A percentile compares a stretch with the other conserved stretches of the same genome.
Evolutionary conservation across 78 protist species (phyloP).

Genomic region (Dictyostelium discoideum): DNA sequence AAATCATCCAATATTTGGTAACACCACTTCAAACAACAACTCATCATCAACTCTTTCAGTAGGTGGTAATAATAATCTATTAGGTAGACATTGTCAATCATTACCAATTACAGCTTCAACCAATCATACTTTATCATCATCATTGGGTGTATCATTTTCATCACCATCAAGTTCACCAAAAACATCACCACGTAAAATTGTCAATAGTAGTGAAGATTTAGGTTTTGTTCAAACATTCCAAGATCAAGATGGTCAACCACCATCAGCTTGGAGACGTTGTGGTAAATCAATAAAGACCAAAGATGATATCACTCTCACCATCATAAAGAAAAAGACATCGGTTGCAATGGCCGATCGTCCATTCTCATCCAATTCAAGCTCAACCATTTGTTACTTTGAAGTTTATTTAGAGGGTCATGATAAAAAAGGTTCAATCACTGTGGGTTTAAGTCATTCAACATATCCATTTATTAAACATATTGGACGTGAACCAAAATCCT

Average conservation of each 20-base stretch:
- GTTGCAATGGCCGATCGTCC: constrained; percentile 57
- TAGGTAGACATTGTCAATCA: constrained; percentile 12
- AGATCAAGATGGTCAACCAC: constrained; percentile 60
- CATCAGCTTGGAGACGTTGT: constrained; percentile 55
- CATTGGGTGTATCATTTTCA: neutral
- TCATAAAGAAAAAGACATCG: constrained; percentile 58
- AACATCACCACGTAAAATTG: neutral
- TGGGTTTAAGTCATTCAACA: constrained; percentile 42
- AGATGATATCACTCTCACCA: constrained; percentile 34
- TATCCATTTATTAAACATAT: constrained; percentile 55
- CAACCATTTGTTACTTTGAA: constrained; percentile 53
- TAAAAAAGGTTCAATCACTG: constrained; percentile 46
- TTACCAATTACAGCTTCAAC: constrained; percentile 9
- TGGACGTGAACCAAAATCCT: constrained; percentile 57
- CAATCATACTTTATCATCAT: neutral
- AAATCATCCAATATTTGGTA: neutral
- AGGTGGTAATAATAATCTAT: neutral
- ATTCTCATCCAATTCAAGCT: neutral
- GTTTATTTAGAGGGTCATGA: constrained; percentile 62
- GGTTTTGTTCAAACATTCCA: constrained; percentile 13
- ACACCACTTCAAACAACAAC: neutral
- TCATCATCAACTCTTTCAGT: neutral
- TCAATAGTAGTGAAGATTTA: constrained; percentile 32
- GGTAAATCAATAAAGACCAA: constrained; percentile 48
- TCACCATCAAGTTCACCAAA: constrained; percentile 49